phyloP scores from a whole-genome alignment of 257 asterid species.

The Solanum boliviense region DNA sequence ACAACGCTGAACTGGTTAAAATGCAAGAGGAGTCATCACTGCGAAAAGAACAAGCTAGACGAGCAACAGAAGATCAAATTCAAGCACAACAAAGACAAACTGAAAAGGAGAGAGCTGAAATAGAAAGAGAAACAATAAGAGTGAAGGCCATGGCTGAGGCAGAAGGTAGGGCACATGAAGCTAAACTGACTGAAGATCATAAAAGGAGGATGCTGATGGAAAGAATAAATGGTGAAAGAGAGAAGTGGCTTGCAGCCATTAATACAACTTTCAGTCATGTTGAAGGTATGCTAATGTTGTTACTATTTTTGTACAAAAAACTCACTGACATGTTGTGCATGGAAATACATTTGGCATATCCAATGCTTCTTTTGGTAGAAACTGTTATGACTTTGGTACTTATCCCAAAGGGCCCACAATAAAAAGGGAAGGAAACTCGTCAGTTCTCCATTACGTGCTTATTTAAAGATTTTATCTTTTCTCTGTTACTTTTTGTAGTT shows the following conservation, averaged over 20 bases:
- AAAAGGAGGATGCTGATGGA: conserved; percentile 82
- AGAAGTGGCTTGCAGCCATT: conserved; percentile 99
- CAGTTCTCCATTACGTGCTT: not conserved
- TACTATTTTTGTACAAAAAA: not conserved
- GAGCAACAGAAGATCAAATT: conserved; percentile 93
- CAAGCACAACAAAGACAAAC: conserved; percentile 90
- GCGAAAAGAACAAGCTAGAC: conserved; percentile 82
- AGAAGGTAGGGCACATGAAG: conserved; percentile 90
- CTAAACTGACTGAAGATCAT: conserved; percentile 85
- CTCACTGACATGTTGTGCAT: not conserved
- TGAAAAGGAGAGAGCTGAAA: conserved; percentile 91
- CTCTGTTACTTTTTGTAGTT: not conserved
- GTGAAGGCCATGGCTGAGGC: conserved; percentile 93
- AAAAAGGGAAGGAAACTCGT: not conserved
- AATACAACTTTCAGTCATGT: conserved; percentile 86
- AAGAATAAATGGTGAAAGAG: conserved; percentile 74
- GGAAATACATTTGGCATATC: not conserved
- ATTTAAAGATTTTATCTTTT: not conserved
- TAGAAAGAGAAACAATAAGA: conserved; percentile 81
- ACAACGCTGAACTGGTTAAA: conserved; percentile 71
- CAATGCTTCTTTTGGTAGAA: conserved; percentile 2
- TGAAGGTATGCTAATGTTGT: conserved; percentile 46
- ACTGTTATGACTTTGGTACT: not conserved
- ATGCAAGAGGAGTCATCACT: conserved; percentile 92
- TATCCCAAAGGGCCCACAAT: not conserved